Evolutionary conservation across 257 asterid species (phyloP).

Genomic region (Solanum neorickii): DNA sequence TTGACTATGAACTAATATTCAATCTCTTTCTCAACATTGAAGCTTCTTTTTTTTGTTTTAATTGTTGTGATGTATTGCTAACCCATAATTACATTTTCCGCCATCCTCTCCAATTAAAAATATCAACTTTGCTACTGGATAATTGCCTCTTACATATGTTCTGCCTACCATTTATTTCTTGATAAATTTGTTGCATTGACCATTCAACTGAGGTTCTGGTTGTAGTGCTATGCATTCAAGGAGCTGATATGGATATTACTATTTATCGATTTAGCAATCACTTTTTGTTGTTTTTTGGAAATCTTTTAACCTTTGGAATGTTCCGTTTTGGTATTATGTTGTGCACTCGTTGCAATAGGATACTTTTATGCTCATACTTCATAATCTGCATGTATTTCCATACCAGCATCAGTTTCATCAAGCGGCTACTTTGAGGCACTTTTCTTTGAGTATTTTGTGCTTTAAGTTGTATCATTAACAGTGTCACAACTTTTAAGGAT

Average conservation of each 20-base stretch:
- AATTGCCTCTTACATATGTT: background rate
- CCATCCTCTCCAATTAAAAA: background rate
- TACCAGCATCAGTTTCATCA: background rate
- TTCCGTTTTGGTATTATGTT: background rate
- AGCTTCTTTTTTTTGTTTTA: background rate
- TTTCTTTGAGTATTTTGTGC: background rate
- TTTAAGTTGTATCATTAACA: background rate
- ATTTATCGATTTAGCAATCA: background rate
- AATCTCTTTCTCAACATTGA: background rate
- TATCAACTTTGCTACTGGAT: background rate
- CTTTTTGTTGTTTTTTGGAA: background rate
- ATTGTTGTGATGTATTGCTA: background rate
- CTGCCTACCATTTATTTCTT: background rate
- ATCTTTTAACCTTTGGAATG: background rate
- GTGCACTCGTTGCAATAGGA: background rate
- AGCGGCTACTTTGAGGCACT: background rate
- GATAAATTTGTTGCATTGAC: background rate
- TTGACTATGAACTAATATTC: background rate
- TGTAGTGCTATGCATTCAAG: background rate
- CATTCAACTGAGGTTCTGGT: background rate
- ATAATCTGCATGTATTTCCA: background rate
- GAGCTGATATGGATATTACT: background rate
- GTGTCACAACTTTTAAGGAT: background rate
- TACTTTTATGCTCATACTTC: background rate
- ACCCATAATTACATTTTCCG: background rate